phyloP scores from a whole-genome alignment of 2,329 filamentous ascomycete species.

The Pseudogymnoascus sp. region DNA sequence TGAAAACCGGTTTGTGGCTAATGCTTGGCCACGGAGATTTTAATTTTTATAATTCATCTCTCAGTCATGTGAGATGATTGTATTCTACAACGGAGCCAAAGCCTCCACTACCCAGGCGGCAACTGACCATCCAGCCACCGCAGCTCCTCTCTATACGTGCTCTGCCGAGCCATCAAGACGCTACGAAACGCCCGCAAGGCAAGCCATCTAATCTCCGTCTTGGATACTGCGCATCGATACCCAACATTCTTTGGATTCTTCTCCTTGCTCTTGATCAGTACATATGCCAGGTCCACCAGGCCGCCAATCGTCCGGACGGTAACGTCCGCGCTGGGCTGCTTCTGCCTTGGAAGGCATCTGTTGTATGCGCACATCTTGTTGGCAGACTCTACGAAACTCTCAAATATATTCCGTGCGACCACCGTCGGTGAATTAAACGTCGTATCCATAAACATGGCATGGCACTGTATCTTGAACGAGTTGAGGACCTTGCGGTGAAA shows the following conservation, averaged over 20 bases:
- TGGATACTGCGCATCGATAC: neutral
- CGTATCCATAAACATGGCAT: conserved; percentile 76
- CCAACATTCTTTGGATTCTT: conserved; percentile 11
- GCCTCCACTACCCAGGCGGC: neutral
- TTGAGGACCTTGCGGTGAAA: conserved; percentile 74
- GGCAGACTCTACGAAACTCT: conserved; percentile 69
- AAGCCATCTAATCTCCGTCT: conserved; percentile 30
- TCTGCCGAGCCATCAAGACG: conserved; percentile 65
- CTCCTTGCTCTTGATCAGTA: conserved; percentile 22
- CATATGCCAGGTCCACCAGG: conserved; percentile 20
- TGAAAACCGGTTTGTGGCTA: too few relatives aligned
- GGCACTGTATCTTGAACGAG: conserved; percentile 75
- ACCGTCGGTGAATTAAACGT: conserved; percentile 62
- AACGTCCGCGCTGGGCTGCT: conserved; percentile 50
- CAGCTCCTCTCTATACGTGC: conserved; percentile 55
- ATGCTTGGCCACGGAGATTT: too few relatives aligned
- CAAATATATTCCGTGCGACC: conserved; percentile 65
- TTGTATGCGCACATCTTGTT: conserved; percentile 62
- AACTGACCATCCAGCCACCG: conserved; percentile 54
- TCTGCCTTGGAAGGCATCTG: conserved; percentile 46
- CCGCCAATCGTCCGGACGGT: conserved; percentile 35
- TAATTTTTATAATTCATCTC: too few relatives aligned
- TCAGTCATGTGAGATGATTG: too few relatives aligned
- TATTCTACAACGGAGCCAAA: too few relatives aligned
- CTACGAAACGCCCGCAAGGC: conserved; percentile 60